Evolutionary conservation across 225 moss, liverwort and hornwort genomes (phyloP), one percentile per base, ranked within the genome.

Genomic region (Ulota crispa): DNA sequence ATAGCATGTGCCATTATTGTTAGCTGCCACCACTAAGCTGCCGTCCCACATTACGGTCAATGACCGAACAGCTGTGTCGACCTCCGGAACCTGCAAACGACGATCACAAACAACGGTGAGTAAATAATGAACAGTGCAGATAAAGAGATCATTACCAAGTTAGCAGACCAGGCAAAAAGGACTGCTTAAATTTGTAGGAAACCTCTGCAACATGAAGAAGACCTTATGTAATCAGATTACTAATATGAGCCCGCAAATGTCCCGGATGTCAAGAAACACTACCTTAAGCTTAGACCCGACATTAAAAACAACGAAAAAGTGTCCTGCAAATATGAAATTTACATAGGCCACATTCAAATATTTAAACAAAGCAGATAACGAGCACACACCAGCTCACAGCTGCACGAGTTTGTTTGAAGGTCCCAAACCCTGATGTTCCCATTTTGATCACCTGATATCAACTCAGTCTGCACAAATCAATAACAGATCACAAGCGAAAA

Each of bases 391-490:
- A 97, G 94, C 83, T 97, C 97, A 86, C 95, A 95, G 88, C 97
- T 97, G 85, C 97, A 97, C 37, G 94, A 93, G 76, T 97, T 97
- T 37, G 95, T 92, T 47, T 93, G 91, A 56, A 98, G 93, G 84
- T 98, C 98, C 98, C 98, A 98, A 80, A 98, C 98, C 72, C 98
- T 92, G 75, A 98, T 95, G 86, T 95, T 98, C 55, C 98, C 98
- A 87, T 98, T 95, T 74, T 94, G 95, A 83, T 98, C 98, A 45
- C 98, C 98, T 64, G 98, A 98, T 83, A 98, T 95, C 78, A 98
- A 87, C 82, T 98, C 98, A 43, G 91, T 94, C 86, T 98, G 83
- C 87, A 80, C 79, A 83, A 75, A 71, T 36, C 18, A 70, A 60
- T 70, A 82, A 73, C 28, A 54, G 59, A 52, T 66, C 68, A 65